Conservation (phyloP, 106 monocot genomes). For the Allium fistulosum region DNA sequence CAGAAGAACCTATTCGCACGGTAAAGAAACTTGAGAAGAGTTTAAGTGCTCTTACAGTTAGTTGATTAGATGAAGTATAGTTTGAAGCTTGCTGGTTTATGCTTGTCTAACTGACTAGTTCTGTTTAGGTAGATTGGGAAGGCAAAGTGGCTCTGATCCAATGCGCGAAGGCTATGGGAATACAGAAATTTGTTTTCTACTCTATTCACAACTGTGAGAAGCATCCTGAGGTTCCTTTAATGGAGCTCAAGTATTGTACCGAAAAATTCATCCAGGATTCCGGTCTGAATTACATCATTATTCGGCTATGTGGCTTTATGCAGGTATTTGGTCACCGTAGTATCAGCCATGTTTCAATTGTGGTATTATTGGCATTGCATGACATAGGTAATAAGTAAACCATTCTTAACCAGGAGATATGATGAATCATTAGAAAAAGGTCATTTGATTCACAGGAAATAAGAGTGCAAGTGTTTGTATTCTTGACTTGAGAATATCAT, state of each 20-base stretch:
- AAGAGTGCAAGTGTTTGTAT: no score
- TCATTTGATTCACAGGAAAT: no score
- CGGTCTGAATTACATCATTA: slow-evolving; percentile 74
- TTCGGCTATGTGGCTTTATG: slow-evolving; percentile 98
- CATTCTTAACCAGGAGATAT: no score
- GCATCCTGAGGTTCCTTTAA: slow-evolving; percentile 95
- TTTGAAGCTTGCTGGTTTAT: not conserved
- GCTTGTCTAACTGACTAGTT: slow-evolving; percentile 20
- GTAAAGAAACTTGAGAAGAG: slow-evolving; percentile 20
- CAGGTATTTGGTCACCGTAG: slow-evolving; percentile 37
- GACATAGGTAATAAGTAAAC: no score
- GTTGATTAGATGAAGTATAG: not conserved
- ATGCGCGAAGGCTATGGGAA: slow-evolving; percentile 97
- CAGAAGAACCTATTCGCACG: slow-evolving; percentile 87
- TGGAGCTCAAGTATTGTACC: slow-evolving; percentile 96
- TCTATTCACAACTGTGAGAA: slow-evolving; percentile 99
- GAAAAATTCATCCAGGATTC: slow-evolving; percentile 92
- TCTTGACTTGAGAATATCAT: no score
- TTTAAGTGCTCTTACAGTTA: no score
- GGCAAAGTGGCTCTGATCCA: slow-evolving; percentile 98
- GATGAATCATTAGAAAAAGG: no score
- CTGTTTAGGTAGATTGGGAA: slow-evolving; percentile 99
- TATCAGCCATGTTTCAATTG: not conserved
- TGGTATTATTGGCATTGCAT: no score
- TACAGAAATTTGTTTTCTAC: slow-evolving; percentile 94